Base-by-base conservation (phyloP, 176 grass and related monocot genomes). In the Zoysia japonica region DNA sequence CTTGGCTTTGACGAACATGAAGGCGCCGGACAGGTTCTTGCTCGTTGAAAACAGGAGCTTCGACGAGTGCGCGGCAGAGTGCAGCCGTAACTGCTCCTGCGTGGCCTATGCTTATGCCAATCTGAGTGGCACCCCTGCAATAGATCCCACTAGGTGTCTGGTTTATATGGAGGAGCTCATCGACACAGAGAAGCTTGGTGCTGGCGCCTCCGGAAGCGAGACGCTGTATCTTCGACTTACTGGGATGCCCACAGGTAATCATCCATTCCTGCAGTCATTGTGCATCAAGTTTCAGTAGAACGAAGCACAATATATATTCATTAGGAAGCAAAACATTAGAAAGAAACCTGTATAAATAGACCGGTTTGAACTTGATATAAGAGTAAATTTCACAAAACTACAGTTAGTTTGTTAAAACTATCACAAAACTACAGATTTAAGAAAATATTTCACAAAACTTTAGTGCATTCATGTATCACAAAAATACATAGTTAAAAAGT, bases 81-180 rank as follows among this genome's bases (percentile, higher is more conserved):
- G 85, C 73, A 7, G 20, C 19, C 16, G 46, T 3, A 79, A 91
- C 77, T 91, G 89, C 51, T 91, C 89, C 2, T 87, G 89, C 45
- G 37, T 70, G 70, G 89, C 84, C 47, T 91, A 87, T 37, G 64
- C 89, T 1, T 68, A 79, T 4, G 77, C 77, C 0, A 67, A 55
- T 17, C 39, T 81, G 16, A 72, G 10, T 45, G 51, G 13, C 68
- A 71, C 77, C 47, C 11, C 45, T 0, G 51, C 6, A 2, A 9
- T 19, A 0, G 66, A 81, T 2, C 9, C 2, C 4, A 71, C 79
- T 10, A 62, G 77, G 73, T 91, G 85, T 28, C 47, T 88, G 62
- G 3, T 85, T 52, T 82, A 85, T 78, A 62, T 48, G 4, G 78
- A 42, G 55, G 78, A 85, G 16, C 28, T 88, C 28, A 75, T 85